These are phyloP conservation scores for Ambrosia hybrid DNA, from an alignment of 140 eudicot species.

Conservation along the genomic window DNA sequence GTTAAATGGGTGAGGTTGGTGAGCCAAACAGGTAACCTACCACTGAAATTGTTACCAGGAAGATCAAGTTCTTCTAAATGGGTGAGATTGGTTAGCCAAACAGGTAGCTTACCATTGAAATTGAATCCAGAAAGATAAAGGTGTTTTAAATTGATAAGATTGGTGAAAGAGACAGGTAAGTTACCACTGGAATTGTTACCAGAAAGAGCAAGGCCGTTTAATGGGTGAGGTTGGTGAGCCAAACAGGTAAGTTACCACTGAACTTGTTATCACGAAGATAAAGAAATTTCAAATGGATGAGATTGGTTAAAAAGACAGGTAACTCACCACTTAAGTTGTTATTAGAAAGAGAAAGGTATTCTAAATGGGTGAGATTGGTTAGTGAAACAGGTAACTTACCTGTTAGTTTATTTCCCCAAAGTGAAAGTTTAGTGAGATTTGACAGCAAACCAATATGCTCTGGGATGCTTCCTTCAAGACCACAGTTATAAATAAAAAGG, in stretches of 20 bases:
- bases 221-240: too few relatives aligned
- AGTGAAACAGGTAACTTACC: neutral
- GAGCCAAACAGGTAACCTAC: too few relatives aligned
- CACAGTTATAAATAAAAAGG: neutral
- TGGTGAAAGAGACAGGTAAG: neutral
- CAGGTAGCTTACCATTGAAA: neutral
- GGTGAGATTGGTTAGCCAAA: neutral
- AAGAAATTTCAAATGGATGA: too few relatives aligned
- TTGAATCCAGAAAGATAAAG: neutral
- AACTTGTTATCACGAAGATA: too few relatives aligned
- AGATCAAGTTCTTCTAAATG: too few relatives aligned
- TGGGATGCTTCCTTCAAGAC: slow-evolving; percentile 8
- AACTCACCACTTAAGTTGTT: too few relatives aligned
- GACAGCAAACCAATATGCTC: neutral
- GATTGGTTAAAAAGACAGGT: too few relatives aligned
- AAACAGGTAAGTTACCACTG: too few relatives aligned
- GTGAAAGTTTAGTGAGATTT: neutral
- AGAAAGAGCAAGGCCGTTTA: neutral
- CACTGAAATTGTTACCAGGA: too few relatives aligned
- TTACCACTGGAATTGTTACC: neutral
- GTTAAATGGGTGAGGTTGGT: too few relatives aligned
- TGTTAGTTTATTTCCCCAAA: neutral
- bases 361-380: neutral
- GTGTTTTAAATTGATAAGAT: neutral
- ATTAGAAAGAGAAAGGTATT: too few relatives aligned